Base-by-base conservation (phyloP, 2,329 filamentous ascomycete genomes). In the Keithomyces neogunnii region DNA sequence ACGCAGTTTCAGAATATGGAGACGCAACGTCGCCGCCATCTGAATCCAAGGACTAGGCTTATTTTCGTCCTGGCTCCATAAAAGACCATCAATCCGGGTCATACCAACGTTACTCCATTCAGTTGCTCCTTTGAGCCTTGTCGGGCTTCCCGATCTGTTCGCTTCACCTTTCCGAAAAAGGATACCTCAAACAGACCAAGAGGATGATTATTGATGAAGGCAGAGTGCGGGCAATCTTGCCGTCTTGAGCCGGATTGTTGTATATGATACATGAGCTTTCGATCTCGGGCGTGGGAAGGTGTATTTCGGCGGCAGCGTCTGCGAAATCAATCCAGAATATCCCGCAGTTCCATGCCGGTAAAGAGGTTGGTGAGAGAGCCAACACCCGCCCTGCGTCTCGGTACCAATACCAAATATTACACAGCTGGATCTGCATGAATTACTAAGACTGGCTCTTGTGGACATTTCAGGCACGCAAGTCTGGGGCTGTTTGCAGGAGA, bases 161-260 rank as follows among this genome's bases (percentile, higher is more conserved):
- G 70, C 70, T 72, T 72, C 64, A 55, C 55, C 60, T 65, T 72
- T 66, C 68, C 67, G 10, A 26, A 45, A 40, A 50, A 42, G 35
- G 28, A 30, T 45, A 19, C 28, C 5, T 10, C 5, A 30, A 29
- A 31, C 40, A 28, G 26, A 44, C 40, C 30, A 44, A 10, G 28
- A 44, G 26, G 40, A 30, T 30, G 40, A 44, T 9, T 28, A 44
- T 5, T 5, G 28, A 44, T 19, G 40, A 8, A 9, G n/a, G 28
- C 19, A 9, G 28, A 44, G 10, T 30, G 28, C 6, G 40, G 40
- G 19, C 26, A 44, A 51, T 49, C 40, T 31, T 30, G 47, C 32
- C 28, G 30, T 40, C 38, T 40, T 19, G 38, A 40, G 19, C n/a
- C 26, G 8, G 8, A 5, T 30, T 44, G 40, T 10, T 13, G 9